phyloP scores from a whole-genome alignment of 2,329 filamentous ascomycete genomes.

The Rhytidhysteron rufulum region DNA sequence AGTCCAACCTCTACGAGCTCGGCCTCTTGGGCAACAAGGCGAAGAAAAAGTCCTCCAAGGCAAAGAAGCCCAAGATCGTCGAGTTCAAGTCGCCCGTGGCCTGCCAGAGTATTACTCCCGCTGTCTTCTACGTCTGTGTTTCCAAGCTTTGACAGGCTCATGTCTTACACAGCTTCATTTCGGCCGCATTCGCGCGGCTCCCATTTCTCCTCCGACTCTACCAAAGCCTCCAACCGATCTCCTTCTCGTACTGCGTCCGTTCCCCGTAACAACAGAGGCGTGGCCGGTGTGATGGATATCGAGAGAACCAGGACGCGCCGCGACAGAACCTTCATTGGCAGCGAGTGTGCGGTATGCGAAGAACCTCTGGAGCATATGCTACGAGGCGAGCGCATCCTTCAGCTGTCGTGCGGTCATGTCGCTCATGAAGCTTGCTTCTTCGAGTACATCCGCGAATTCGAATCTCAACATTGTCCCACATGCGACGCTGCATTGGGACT shows the following conservation, averaged over 20 bases:
- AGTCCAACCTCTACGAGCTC: conserved; percentile 32
- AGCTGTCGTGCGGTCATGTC: conserved; percentile 95
- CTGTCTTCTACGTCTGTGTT: conserved; percentile 23
- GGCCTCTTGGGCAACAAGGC: conserved; percentile 24
- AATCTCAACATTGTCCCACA: conserved; percentile 89
- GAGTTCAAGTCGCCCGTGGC: conserved; percentile 28
- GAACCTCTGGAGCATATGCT: conserved; percentile 94
- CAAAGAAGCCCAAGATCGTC: conserved; percentile 30
- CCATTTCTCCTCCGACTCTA: conserved; percentile 10
- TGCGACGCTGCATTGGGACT: conserved; percentile 89
- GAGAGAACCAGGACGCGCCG: conserved; percentile 76
- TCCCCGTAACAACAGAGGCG: conserved; percentile 39
- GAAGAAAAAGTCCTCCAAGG: conserved; percentile 16
- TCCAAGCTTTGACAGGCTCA: conserved; percentile 35
- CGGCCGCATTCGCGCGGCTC: conserved; percentile 35
- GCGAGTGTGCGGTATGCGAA: conserved; percentile 92
- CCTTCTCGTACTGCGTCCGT: conserved; percentile 22
- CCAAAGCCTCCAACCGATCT: conserved; percentile 17
- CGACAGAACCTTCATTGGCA: conserved; percentile 92
- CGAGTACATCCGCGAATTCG: conserved; percentile 93
- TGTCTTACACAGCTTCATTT: conserved; percentile 37
- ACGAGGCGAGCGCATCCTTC: conserved; percentile 86
- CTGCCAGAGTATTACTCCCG: conserved; percentile 30
- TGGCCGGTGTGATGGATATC: conserved; percentile 66
- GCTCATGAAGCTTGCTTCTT: conserved; percentile 98